These are phyloP conservation scores for Batrachochytrium dendrobatidis DNA, from an alignment of 371 early-diverging fungal species.

Conservation along the genomic window DNA sequence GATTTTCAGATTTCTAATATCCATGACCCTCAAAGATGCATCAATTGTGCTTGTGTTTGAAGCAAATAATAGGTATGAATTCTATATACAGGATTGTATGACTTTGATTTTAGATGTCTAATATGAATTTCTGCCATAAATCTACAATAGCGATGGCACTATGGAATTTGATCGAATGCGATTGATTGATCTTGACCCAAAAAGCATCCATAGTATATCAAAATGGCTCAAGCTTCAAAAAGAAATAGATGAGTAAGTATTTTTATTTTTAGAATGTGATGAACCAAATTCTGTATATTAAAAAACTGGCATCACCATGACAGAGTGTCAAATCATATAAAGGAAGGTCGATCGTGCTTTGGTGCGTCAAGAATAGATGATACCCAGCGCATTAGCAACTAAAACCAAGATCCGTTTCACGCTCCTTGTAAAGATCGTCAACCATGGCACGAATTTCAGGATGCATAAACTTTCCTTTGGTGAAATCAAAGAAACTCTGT, in stretches of 20 bases:
- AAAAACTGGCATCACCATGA: too few species aligned
- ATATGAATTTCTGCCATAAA: constrained; percentile 39
- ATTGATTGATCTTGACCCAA: not conserved
- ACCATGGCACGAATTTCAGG: constrained; percentile 79
- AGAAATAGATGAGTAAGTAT: constrained; percentile 1
- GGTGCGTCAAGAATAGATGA: too few species aligned
- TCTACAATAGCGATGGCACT: constrained; percentile 36
- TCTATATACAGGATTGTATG: constrained; percentile 17
- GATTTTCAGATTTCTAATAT: constrained; percentile 44
- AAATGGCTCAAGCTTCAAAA: not conserved
- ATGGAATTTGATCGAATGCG: constrained; percentile 1
- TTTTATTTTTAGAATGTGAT: too few species aligned
- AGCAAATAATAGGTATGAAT: not conserved
- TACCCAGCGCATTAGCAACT: too few species aligned
- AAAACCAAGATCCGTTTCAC: constrained; percentile 22
- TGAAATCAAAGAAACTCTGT: constrained; percentile 74
- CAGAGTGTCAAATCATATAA: too few species aligned
- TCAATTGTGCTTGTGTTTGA: constrained; percentile 40
- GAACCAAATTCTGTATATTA: too few species aligned
- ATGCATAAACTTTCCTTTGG: constrained; percentile 68
- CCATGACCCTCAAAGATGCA: constrained; percentile 56
- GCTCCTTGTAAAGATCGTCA: constrained; percentile 62
- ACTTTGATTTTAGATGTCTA: constrained; percentile 48
- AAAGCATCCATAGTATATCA: not conserved
- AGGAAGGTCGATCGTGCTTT: too few species aligned